A percentile compares a stretch with the other conserved stretches of the same genome.
These are phyloP conservation scores for Pistacia vera DNA, from an alignment of 345 rosid genomes.

Conservation along the genomic window DNA sequence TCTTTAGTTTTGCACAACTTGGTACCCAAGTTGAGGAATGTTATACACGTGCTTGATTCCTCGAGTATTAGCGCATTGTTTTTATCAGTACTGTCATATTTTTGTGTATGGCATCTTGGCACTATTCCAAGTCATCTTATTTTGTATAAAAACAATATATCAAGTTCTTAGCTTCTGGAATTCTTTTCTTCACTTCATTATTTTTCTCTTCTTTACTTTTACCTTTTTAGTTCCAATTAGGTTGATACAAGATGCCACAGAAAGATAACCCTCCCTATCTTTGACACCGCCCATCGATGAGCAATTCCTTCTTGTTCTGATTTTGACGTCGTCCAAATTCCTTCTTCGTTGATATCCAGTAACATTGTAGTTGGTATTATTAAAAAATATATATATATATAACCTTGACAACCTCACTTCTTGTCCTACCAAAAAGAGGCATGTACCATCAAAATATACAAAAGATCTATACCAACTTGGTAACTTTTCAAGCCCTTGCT, in stretches of 20 bases:
- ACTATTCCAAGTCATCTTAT: neutral
- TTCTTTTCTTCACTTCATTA: neutral
- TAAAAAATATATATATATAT: too few species aligned
- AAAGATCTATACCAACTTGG: neutral
- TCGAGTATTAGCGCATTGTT: neutral
- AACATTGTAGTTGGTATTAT: too few species aligned
- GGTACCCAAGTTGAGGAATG: neutral
- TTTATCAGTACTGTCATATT: neutral
- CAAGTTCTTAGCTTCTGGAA: neutral
- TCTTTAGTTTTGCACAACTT: neutral
- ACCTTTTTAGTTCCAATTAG: too few species aligned
- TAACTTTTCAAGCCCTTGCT: neutral
- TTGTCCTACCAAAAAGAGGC: neutral
- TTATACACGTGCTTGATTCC: conserved; percentile 11
- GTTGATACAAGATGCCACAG: too few species aligned
- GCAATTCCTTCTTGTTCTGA: too few species aligned
- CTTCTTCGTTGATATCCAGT: too few species aligned
- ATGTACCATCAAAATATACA: neutral
- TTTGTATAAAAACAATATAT: neutral
- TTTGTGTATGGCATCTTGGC: neutral
- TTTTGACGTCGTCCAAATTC: too few species aligned
- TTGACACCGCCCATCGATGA: too few species aligned
- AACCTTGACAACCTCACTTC: too few species aligned
- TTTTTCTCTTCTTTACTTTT: neutral
- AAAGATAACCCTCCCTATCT: too few species aligned